A percentile compares a stretch with the other conserved stretches of the same genome.
phyloP scores from a whole-genome alignment of 371 early-diverging fungal species.

The Neoconidiobolus thromboides region DNA sequence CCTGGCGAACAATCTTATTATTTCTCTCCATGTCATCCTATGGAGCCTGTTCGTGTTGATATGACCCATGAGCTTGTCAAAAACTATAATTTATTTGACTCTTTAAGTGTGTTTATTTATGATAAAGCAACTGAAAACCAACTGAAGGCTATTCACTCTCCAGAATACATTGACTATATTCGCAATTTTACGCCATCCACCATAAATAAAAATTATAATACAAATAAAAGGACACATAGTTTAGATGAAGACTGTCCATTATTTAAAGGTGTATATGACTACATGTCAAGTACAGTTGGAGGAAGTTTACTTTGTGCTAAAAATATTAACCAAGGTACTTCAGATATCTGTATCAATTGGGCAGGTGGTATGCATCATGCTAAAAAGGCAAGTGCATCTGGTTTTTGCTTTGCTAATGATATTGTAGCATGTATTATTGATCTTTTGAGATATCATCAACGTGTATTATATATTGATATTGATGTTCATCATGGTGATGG shows the following conservation, averaged over 20 bases:
- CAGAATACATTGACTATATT: constrained; percentile 97
- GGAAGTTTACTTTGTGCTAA: constrained; percentile 82
- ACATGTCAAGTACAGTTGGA: constrained; percentile 79
- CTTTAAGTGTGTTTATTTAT: no score
- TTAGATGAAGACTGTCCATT: constrained; percentile 86
- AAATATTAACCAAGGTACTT: constrained; percentile 67
- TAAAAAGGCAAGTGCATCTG: constrained; percentile 86
- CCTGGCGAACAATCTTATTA: no score
- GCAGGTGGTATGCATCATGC: constrained; percentile 98
- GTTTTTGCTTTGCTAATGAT: constrained; percentile 99
- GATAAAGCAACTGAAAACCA: constrained; percentile 72
- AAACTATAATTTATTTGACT: constrained; percentile 86
- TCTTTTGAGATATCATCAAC: constrained; percentile 73
- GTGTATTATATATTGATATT: constrained; percentile 98
- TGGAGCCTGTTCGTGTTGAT: constrained; percentile 98
- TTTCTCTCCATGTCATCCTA: constrained; percentile 87
- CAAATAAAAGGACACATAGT: constrained; percentile 51
- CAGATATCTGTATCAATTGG: constrained; percentile 97
- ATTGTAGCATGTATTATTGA: constrained; percentile 94
- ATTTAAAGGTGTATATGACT: constrained; percentile 92
- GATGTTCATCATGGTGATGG: constrained; percentile 99
- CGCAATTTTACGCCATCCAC: constrained; percentile 86
- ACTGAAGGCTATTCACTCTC: constrained; percentile 96
- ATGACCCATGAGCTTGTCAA: constrained; percentile 95
- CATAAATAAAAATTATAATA: constrained; percentile 52